A percentile compares a stretch with the other conserved stretches of the same genome.
Evolutionary conservation across 805 yeast genomes (phyloP).

Genomic region (Kluyveromyces starmeri): DNA sequence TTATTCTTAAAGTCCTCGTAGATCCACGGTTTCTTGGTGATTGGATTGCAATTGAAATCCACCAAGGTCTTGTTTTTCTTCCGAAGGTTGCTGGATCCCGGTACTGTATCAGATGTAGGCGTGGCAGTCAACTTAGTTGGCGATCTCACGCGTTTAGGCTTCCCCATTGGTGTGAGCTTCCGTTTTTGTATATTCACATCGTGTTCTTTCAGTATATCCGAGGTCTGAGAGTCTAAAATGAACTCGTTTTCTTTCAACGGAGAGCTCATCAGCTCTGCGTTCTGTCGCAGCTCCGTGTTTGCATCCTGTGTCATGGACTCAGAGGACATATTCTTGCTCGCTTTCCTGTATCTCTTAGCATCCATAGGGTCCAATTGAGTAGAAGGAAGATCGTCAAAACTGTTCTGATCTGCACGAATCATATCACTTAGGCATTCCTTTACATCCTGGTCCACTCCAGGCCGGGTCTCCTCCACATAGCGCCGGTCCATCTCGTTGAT

Average conservation of each 20-base stretch:
- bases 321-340: slow-evolving; percentile 6
- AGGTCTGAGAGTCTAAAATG: slow-evolving; percentile 3
- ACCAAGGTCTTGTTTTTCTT: not conserved
- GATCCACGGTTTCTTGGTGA: slow-evolving; percentile 26
- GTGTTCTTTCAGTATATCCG: slow-evolving; percentile 3
- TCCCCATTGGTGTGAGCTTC: not conserved
- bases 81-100: not conserved
- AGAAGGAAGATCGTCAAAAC: not conserved
- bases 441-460: not conserved
- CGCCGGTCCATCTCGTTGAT: slow-evolving; percentile 1
- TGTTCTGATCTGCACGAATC: not conserved
- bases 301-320: slow-evolving; percentile 7
- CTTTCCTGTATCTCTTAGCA: slow-evolving; percentile 6
- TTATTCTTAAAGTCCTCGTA: slow-evolving; percentile 28
- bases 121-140: not conserved
- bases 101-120: not conserved
- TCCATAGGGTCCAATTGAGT: slow-evolving; percentile 7
- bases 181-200: not conserved
- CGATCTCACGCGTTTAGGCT: not conserved
- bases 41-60: slow-evolving; percentile 21
- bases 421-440: not conserved
- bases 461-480: not conserved
- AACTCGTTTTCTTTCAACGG: slow-evolving; percentile 7
- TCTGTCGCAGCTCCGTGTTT: slow-evolving; percentile 5
- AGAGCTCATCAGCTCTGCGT: slow-evolving; percentile 6